Conservation (phyloP, 1,284 basidiomycete species). For the Heterobasidion parviporum region DNA sequence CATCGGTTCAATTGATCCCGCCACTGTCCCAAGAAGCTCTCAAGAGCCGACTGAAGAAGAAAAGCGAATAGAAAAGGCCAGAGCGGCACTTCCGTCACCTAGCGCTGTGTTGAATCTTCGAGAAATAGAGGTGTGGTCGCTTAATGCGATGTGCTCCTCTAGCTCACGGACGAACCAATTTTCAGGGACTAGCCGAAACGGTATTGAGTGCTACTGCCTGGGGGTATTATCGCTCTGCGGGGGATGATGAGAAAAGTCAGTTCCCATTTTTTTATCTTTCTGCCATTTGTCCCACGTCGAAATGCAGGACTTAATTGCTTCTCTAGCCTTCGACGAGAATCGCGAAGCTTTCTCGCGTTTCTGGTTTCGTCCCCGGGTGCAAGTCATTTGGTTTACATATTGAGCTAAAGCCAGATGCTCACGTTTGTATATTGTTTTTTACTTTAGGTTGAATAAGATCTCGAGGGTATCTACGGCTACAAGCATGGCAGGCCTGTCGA, state of each 20-base stretch:
- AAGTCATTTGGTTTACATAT: conserved; percentile 6
- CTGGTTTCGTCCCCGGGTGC: conserved; percentile 43
- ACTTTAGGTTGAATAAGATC: conserved; percentile 23
- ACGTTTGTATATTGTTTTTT: background rate
- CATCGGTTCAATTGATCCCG: conserved; percentile 38
- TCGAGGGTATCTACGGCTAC: conserved; percentile 24
- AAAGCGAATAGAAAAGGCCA: conserved; percentile 28
- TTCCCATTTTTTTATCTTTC: conserved; percentile 3
- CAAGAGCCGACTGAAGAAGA: conserved; percentile 32
- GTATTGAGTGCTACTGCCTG: conserved; percentile 34
- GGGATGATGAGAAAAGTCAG: conserved; percentile 37
- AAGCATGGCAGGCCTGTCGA: conserved; percentile 33
- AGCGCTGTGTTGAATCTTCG: conserved; percentile 34
- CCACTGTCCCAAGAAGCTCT: conserved; percentile 26
- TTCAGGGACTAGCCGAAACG: conserved; percentile 21
- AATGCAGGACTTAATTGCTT: background rate
- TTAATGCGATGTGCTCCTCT: no score
- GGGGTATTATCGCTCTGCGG: conserved; percentile 42
- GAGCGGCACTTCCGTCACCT: conserved; percentile 30
- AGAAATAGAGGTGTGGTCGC: conserved; percentile 30
- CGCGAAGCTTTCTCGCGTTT: conserved; percentile 34
- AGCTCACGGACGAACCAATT: background rate
- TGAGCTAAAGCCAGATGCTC: background rate
- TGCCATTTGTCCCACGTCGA: background rate
- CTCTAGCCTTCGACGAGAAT: conserved; percentile 33